These are phyloP conservation scores for Hordeum pubiflorum DNA, from an alignment of 202 grass and related monocot species.

Conservation along the genomic window DNA sequence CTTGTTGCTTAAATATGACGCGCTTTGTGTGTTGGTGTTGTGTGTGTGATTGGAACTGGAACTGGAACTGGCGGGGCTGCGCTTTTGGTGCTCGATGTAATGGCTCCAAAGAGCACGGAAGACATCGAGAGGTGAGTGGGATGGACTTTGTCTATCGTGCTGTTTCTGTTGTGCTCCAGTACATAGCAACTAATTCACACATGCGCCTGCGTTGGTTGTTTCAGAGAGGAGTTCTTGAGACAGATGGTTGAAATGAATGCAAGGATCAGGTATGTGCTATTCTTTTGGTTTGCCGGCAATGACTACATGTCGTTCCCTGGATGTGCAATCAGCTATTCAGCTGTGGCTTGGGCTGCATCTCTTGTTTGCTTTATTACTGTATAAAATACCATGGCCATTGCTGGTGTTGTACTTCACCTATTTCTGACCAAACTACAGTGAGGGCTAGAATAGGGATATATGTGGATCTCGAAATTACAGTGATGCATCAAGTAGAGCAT, in stretches of 20 bases:
- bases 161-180: neutral
- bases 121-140: constrained; percentile 51
- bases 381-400: neutral
- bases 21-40: neutral
- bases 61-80: neutral
- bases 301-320: neutral
- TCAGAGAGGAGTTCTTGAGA: constrained; percentile 57
- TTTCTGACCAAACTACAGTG: neutral
- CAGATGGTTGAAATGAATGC: constrained; percentile 67
- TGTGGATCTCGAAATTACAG: neutral
- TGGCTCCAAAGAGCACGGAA: constrained; percentile 42
- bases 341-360: neutral
- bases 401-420: neutral
- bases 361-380: neutral
- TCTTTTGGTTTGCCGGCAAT: neutral
- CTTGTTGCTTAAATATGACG: neutral
- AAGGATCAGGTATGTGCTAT: constrained; percentile 58
- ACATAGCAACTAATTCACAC: neutral
- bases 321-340: neutral
- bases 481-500: neutral
- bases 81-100: constrained; percentile 24
- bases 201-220: constrained; percentile 7
- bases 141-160: neutral
- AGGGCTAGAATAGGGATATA: neutral
- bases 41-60: neutral